Percentiles rank a stretch among this genome's conserved stretches.
Conservation (phyloP, 495 filamentous ascomycete genomes). For the Trichoderma erinaceum region DNA sequence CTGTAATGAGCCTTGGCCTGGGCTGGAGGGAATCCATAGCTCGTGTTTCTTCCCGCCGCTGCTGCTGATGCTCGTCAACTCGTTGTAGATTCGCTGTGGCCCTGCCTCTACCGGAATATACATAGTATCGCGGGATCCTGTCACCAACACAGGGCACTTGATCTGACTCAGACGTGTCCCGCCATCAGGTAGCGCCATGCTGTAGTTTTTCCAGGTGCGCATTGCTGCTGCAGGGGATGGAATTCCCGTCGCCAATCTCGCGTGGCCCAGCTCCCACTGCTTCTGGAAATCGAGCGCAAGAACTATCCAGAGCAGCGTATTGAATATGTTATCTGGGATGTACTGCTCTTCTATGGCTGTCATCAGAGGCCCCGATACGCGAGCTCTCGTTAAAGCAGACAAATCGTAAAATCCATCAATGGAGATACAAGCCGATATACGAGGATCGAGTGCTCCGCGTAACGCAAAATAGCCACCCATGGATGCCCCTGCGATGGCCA, state of each 20-base stretch:
- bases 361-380: constrained; percentile 28
- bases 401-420: constrained; percentile 40
- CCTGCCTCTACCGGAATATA: constrained; percentile 18
- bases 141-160: constrained; percentile 22
- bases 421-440: constrained; percentile 41
- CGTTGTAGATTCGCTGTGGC: neutral
- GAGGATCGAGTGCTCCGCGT: constrained; percentile 34
- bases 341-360: constrained; percentile 15
- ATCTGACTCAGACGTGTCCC: constrained; percentile 16
- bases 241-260: constrained; percentile 21
- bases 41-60: constrained; percentile 13
- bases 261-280: constrained; percentile 31
- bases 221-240: constrained; percentile 24
- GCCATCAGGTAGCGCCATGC: constrained; percentile 9
- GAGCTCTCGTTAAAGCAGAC: constrained; percentile 25
- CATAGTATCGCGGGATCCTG: constrained; percentile 16
- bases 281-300: constrained; percentile 26
- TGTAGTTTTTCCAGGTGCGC: constrained; percentile 20
- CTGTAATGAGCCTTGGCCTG: constrained; percentile 20
- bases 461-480: constrained; percentile 43
- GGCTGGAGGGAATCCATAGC: constrained; percentile 20
- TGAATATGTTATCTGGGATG: constrained; percentile 27
- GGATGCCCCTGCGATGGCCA: constrained; percentile 38
- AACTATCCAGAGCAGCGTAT: constrained; percentile 25
- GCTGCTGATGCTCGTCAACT: constrained; percentile 6